Evolutionary conservation across 495 filamentous ascomycete genomes (phyloP).

Genomic region (Aspergillus avenaceus): DNA sequence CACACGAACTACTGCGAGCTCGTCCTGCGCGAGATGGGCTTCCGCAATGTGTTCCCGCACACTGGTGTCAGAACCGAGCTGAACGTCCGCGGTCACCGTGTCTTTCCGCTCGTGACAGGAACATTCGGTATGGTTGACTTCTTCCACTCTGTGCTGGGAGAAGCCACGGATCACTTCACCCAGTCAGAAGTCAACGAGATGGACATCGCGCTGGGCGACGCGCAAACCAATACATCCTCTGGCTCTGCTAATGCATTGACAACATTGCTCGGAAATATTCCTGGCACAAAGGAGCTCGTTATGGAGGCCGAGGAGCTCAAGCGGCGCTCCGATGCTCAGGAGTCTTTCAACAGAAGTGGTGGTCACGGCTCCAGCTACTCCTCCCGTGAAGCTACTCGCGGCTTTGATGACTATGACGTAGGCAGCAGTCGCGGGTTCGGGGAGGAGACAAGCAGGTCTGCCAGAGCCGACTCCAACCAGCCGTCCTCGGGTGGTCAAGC

Average conservation of each 20-base stretch:
- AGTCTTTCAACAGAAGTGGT: conserved; percentile 51
- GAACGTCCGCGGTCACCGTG: conserved; percentile 64
- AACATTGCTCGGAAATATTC: conserved; percentile 69
- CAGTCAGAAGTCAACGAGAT: conserved; percentile 93
- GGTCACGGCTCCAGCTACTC: conserved; percentile 31
- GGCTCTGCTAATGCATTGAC: conserved; percentile 55
- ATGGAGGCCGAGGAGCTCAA: conserved; percentile 73
- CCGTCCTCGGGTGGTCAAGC: conserved; percentile 34
- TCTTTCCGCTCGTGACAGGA: conserved; percentile 86
- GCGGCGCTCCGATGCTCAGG: conserved; percentile 68
- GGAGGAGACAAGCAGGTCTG: not conserved
- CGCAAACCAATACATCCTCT: conserved; percentile 45
- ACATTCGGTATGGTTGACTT: conserved; percentile 94
- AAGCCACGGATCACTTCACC: conserved; percentile 92
- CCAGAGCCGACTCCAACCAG: conserved; percentile 7
- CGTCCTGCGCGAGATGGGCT: conserved; percentile 78
- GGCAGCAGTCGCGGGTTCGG: conserved; percentile 10
- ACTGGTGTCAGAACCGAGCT: conserved; percentile 72
- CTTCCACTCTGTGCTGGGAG: conserved; percentile 92
- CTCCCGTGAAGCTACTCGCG: conserved; percentile 7
- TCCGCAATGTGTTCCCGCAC: conserved; percentile 79
- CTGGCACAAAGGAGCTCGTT: conserved; percentile 73
- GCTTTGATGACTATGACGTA: conserved; percentile 2
- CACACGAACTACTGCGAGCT: conserved; percentile 95
- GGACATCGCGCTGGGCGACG: conserved; percentile 66